A percentile compares a stretch with the other conserved stretches of the same genome.
These are phyloP conservation scores for Penicillium corylophilum DNA, from an alignment of 2,329 filamentous ascomycete species.

Conservation along the genomic window DNA sequence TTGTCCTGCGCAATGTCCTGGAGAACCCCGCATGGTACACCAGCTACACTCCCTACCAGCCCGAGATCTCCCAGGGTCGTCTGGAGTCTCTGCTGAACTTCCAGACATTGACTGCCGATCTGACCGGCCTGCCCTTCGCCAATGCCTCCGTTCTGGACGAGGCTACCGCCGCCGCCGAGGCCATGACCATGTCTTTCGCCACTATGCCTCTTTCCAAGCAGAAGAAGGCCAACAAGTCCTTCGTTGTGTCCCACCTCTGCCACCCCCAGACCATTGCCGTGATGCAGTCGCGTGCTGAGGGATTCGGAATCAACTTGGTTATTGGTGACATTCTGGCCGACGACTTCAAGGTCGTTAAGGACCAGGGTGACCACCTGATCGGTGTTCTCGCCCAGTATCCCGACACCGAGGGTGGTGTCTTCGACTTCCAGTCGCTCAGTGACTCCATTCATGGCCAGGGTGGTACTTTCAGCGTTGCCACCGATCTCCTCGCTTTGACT, in stretches of 20 bases:
- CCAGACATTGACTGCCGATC: conserved; percentile 86
- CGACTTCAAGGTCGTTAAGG: conserved; percentile 64
- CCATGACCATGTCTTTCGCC: conserved; percentile 89
- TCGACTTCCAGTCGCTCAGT: conserved; percentile 71
- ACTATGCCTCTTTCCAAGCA: conserved; percentile 68
- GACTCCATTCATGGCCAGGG: conserved; percentile 74
- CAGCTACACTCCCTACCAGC: conserved; percentile 95
- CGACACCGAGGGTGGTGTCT: conserved; percentile 78
- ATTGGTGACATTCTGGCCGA: conserved; percentile 69
- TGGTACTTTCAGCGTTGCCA: conserved; percentile 80
- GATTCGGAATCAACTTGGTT: conserved; percentile 82
- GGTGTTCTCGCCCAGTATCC: conserved; percentile 95
- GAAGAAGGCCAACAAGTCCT: conserved; percentile 74
- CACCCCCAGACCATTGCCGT: conserved; percentile 86
- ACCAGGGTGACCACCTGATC: conserved; percentile 75
- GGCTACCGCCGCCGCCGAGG: conserved; percentile 87
- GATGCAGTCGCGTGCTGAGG: conserved; percentile 78
- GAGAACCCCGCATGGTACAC: conserved; percentile 97
- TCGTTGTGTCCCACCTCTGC: conserved; percentile 76
- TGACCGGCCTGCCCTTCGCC: conserved; percentile 81
- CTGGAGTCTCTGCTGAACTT: conserved; percentile 92
- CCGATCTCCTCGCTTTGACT: conserved; percentile 84
- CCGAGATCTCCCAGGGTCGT: conserved; percentile 93
- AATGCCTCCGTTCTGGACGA: conserved; percentile 92
- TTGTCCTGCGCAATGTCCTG: conserved; percentile 88